Base-by-base conservation (phyloP, 2,329 filamentous ascomycete species). In the Colletotrichum sp. region DNA sequence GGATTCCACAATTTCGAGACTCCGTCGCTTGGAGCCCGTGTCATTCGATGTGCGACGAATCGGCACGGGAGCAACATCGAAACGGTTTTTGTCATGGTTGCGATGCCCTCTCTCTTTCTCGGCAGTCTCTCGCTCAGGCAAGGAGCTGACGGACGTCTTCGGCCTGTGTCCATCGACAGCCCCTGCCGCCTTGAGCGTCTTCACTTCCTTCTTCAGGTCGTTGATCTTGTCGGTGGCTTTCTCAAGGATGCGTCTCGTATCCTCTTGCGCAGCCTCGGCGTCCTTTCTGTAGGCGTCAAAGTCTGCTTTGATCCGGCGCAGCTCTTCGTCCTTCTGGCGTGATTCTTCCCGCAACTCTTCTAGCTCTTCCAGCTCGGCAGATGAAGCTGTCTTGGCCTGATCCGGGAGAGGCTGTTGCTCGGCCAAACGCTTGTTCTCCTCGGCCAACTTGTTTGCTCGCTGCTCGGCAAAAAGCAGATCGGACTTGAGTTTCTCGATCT, bases 191-290 rank as follows among this genome's bases (percentile, higher is more conserved):
- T 88, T 89, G 4, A 91, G 82, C 1, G 82, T 82, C 74, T 85
- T 86, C 52, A 91, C 81, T 77, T 91, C 88, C 78, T 88, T 89
- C 81, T 89, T 90, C 9, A 93, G 86, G 58, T 89, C 86, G 10
- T 87, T 83, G 75, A 92, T 91, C 81, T 91, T 91, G 52, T 87
- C 85, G 74, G 92, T 90, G 71, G 91, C 90, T 77, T 88, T 88
- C 69, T 89, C 86, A 60, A 93, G 78, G 4, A 92, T 89, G 18
- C 88, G 86, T 78, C 89, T 87, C 6, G 89, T 89, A 75, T 93
- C 91, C 10, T 85, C 83, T n/a, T 90, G 88, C 48, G 88, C 88
- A 8, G 86, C 81, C 76, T 91, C 89, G 22, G 89, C 88, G 61
- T 90, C 87, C 36, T 88, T 86, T 76, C 90, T 89, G 43, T 92